A percentile compares a stretch with the other conserved stretches of the same genome.
These are phyloP conservation scores for Chaetomium sp. DNA, from an alignment of 2,329 filamentous ascomycete species.

Conservation along the genomic window DNA sequence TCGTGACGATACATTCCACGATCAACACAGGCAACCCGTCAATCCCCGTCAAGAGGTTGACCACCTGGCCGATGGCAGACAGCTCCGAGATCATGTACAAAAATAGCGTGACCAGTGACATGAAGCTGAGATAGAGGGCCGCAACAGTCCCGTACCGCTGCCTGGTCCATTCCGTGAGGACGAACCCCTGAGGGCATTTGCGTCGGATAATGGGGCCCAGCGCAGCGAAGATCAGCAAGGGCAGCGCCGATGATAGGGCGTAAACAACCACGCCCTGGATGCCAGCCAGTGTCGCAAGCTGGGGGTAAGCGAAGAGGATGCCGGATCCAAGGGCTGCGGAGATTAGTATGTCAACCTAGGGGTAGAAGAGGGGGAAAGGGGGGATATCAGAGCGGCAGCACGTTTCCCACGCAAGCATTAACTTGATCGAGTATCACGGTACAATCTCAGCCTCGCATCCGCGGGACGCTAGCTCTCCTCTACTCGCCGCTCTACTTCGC, in stretches of 20 bases:
- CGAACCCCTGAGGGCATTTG: slow-evolving; percentile 81
- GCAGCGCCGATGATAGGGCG: slow-evolving; percentile 70
- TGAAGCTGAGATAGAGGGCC: slow-evolving; percentile 72
- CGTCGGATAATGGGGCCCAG: slow-evolving; percentile 76
- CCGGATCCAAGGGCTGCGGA: slow-evolving; percentile 75
- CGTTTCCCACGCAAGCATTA: slow-evolving; percentile 99
- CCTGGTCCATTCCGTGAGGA: slow-evolving; percentile 81
- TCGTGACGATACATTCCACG: slow-evolving; percentile 75
- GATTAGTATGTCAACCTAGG: slow-evolving; percentile 46
- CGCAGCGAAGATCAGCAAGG: slow-evolving; percentile 72
- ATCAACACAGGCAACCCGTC: slow-evolving; percentile 75
- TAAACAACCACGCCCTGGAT: slow-evolving; percentile 79
- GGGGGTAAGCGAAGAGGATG: slow-evolving; percentile 80
- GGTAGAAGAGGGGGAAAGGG: slow-evolving; percentile 33
- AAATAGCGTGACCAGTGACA: slow-evolving; percentile 80
- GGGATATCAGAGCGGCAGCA: slow-evolving; percentile 76
- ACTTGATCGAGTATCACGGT: slow-evolving; percentile 98
- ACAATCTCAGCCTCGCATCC: slow-evolving; percentile 83
- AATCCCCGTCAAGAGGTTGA: slow-evolving; percentile 72
- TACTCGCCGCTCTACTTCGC: slow-evolving; percentile 23
- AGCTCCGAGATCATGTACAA: slow-evolving; percentile 86
- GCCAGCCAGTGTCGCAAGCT: slow-evolving; percentile 76
- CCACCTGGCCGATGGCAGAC: slow-evolving; percentile 77
- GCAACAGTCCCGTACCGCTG: slow-evolving; percentile 72
- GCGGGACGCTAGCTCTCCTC: slow-evolving; percentile 46